phyloP scores from a whole-genome alignment of 139 green algal genomes.

The Chloropicon primus region DNA sequence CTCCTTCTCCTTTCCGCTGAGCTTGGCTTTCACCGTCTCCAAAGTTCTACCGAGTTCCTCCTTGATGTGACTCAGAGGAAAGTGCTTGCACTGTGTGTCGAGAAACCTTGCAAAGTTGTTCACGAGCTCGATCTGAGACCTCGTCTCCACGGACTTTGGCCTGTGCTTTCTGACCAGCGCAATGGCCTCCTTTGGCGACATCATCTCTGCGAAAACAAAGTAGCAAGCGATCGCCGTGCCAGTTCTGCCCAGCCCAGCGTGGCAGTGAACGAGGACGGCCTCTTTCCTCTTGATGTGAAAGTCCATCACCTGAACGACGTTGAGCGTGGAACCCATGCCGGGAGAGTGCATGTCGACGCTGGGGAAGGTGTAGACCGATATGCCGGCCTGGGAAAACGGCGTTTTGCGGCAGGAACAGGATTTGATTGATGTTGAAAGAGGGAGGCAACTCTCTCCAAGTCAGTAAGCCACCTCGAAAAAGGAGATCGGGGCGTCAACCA shows the following conservation, averaged over 20 bases:
- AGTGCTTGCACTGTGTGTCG: not conserved
- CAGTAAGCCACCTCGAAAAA: too few species aligned
- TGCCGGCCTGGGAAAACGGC: too few species aligned
- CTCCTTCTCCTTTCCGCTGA: not conserved
- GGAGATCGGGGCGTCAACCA: too few species aligned
- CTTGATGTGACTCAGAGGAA: not conserved
- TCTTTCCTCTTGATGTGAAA: not conserved
- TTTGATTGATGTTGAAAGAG: too few species aligned
- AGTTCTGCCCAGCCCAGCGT: slow-evolving; percentile 51
- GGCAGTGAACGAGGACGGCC: slow-evolving; percentile 46
- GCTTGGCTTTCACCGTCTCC: not conserved
- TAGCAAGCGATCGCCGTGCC: slow-evolving; percentile 49
- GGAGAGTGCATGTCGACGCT: not conserved
- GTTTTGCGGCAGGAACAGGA: too few species aligned
- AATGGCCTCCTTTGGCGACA: slow-evolving; percentile 15
- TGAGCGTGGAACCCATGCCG: slow-evolving; percentile 39
- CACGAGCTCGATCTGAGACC: slow-evolving; percentile 37
- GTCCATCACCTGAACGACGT: slow-evolving; percentile 50
- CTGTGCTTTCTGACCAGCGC: slow-evolving; percentile 19
- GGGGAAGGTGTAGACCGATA: not conserved
- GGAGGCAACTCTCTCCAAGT: too few species aligned
- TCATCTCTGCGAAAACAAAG: slow-evolving; percentile 26
- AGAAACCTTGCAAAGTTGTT: slow-evolving; percentile 27
- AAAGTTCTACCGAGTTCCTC: not conserved
- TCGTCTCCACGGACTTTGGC: slow-evolving; percentile 40